Evolutionary conservation across 2,329 filamentous ascomycete genomes (phyloP).

Genomic region (Botrytis tulipae): DNA sequence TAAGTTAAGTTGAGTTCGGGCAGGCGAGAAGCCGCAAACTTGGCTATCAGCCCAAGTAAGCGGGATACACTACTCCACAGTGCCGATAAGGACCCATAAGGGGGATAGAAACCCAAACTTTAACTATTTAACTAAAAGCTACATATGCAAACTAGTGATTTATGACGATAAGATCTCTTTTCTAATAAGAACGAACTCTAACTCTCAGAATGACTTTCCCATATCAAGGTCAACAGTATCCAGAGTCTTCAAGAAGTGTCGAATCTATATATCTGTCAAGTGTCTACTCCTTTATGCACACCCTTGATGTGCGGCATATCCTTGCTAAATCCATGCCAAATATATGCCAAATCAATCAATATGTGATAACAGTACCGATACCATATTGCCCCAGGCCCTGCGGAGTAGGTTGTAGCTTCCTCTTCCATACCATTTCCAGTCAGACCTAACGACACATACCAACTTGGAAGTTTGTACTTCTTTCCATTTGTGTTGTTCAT

Average conservation of each 20-base stretch:
- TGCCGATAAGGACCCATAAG: not conserved
- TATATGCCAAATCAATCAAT: not conserved
- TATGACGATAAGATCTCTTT: not conserved
- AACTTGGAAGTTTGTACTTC: not conserved
- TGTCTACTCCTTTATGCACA: not conserved
- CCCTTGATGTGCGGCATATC: not conserved
- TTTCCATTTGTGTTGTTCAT: not conserved
- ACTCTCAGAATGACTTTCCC: not conserved
- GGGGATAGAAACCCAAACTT: not conserved
- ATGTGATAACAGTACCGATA: not conserved
- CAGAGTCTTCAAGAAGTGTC: not conserved
- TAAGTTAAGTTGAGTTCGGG: constrained; percentile 11
- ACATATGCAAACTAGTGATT: not conserved
- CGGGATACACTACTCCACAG: constrained; percentile 1
- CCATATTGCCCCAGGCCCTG: not conserved
- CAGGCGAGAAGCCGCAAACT: constrained; percentile 15
- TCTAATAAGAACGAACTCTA: not conserved
- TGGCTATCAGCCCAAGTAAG: constrained; percentile 18
- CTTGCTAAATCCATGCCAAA: constrained; percentile 2
- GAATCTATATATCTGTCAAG: not conserved
- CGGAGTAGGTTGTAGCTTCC: not conserved
- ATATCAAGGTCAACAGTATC: not conserved
- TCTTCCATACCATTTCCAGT: not conserved
- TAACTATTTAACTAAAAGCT: not conserved
- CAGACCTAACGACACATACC: not conserved